Conservation (phyloP, 139 green algal genomes). For the Auxenochlorella pyrenoidosa region DNA sequence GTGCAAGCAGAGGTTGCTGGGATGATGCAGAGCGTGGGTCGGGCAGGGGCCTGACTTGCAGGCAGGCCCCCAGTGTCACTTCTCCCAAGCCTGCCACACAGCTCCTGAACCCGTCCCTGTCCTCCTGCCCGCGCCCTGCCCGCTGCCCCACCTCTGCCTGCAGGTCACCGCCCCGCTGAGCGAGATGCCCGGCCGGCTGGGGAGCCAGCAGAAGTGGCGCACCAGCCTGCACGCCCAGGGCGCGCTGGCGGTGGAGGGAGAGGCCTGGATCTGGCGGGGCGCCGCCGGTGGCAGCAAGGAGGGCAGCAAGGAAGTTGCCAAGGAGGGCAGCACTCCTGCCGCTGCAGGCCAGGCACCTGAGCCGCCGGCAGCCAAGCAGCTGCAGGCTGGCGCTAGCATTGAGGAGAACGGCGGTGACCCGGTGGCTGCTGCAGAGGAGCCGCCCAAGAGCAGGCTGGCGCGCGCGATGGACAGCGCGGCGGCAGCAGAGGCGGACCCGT, state of each 20-base stretch:
- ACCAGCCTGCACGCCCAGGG: conserved; percentile 62
- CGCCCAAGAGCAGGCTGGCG: conserved; percentile 11
- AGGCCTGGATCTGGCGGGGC: conserved; percentile 59
- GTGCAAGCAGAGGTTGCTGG: background rate
- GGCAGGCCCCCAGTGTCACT: no score
- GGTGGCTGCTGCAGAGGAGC: background rate
- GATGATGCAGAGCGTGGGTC: background rate
- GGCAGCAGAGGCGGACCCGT: background rate
- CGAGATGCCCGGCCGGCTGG: background rate
- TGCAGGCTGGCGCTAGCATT: background rate
- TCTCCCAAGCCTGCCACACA: background rate
- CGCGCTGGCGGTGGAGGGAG: conserved; percentile 68
- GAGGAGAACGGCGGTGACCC: background rate
- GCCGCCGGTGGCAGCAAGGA: conserved; percentile 17
- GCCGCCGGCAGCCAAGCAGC: background rate
- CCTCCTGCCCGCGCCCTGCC: background rate
- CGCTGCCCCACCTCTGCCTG: background rate
- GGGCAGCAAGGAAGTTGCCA: background rate
- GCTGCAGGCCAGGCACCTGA: background rate
- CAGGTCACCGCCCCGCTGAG: conserved; percentile 31
- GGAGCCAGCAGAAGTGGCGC: conserved; percentile 18
- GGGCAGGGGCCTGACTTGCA: no score
- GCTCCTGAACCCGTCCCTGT: no score
- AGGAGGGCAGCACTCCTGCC: no score
- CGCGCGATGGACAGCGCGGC: background rate